These are phyloP conservation scores for Hericium alpestre DNA, from an alignment of 768 basidiomycete species.

Conservation along the genomic window DNA sequence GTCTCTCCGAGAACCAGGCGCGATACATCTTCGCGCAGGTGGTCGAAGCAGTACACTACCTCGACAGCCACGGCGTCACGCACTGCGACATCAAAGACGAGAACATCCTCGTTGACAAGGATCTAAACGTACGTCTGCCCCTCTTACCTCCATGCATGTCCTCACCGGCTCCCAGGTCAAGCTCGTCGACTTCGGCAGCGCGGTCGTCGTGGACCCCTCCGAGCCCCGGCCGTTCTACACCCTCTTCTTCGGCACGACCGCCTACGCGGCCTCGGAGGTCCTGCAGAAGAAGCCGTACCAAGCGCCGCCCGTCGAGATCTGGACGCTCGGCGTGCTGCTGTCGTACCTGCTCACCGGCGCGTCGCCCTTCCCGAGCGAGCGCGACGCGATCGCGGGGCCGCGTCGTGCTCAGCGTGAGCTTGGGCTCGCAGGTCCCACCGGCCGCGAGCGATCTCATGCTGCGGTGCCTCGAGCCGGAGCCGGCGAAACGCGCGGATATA, in stretches of 20 bases:
- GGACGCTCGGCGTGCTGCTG: slow-evolving; percentile 91
- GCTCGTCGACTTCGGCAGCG: slow-evolving; percentile 92
- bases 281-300: slow-evolving; percentile 81
- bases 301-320: slow-evolving; percentile 90
- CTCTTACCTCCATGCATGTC: slow-evolving; percentile 9
- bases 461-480: slow-evolving; percentile 79
- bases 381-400: slow-evolving; percentile 67
- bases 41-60: slow-evolving; percentile 73
- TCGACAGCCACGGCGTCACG: slow-evolving; percentile 74
- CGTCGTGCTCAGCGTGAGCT: slow-evolving; percentile 32
- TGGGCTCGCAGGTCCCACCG: slow-evolving; percentile 12
- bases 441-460: slow-evolving; percentile 53
- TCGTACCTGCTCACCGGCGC: slow-evolving; percentile 89
- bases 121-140: slow-evolving; percentile 45
- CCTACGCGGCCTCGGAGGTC: slow-evolving; percentile 93
- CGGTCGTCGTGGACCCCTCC: slow-evolving; percentile 58
- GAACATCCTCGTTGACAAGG: slow-evolving; percentile 72
- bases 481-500: slow-evolving; percentile 70
- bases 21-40: slow-evolving; percentile 81
- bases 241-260: slow-evolving; percentile 87
- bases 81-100: slow-evolving; percentile 98
- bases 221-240: slow-evolving; percentile 57
- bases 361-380: slow-evolving; percentile 85
- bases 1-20: slow-evolving; percentile 68
- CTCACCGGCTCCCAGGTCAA: slow-evolving; percentile 50